Evolutionary conservation across 345 rosid genomes (phyloP), one percentile per base, ranked within the genome.

Genomic region (Anastatica hierochuntica): DNA sequence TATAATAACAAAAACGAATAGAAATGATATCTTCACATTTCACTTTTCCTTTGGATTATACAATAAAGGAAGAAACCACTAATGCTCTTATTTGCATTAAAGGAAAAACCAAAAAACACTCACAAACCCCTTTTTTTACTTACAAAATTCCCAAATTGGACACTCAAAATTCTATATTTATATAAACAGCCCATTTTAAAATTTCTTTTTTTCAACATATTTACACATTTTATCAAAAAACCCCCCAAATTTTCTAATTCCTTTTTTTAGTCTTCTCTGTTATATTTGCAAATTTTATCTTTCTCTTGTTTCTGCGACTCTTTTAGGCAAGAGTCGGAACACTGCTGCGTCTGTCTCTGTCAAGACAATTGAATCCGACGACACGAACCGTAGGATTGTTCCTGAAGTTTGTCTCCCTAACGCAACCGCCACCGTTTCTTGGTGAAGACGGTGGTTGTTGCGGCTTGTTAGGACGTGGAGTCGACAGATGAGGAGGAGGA

Each of bases 361-460:
- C 79, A 11, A 78, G 82, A 70, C 96, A 90, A 73, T 90, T 90
- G 10, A 90, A 90, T 40, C 98, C 98, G 69, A 87, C 98, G 0
- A 90, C 63, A 44, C 95, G 75, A 73, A 87, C 90, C 1, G 69
- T 76, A 10, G 98, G 98, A 39, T 77, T 87, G 84, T 67, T 79
- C 35, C 90, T 90, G 63, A 85, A 85, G 14, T 48, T 63, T 3
- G 30, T 7, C n/a, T 21, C 56, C 40, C 56, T 29, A 2, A 70
- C 74, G 37, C 96, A 76, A 33, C 76, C 64, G 12, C 79, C 87
- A 4, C 79, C 84, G 65, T 75, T 87, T 70, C 95, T 79, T 13
- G 56, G 56, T 5, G 90, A 75, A 3, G 81, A 49, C 1, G 94
- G 82, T 10, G 95, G 71, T 10, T 92, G 70, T 0, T 62, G 70